phyloP scores from a whole-genome alignment of 2,329 filamentous ascomycete species.

The Neonectria punicea region DNA sequence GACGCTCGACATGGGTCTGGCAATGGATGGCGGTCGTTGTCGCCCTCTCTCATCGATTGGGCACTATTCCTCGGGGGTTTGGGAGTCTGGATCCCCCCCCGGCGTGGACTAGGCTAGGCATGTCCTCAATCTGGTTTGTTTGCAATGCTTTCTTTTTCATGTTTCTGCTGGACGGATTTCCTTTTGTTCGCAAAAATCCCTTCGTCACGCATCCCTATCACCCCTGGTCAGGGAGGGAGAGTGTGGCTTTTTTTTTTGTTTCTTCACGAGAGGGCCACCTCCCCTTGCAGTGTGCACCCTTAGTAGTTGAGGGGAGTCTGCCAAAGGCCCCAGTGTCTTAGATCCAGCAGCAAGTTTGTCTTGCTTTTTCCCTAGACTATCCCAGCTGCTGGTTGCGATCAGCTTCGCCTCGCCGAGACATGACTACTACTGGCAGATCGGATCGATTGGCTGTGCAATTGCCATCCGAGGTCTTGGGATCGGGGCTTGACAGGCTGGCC shows the following conservation, averaged over 20 bases:
- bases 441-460: slow-evolving; percentile 27
- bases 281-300: slow-evolving; percentile 4
- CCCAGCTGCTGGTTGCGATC: slow-evolving; percentile 17
- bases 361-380: slow-evolving; percentile 24
- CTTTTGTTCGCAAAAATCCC: slow-evolving; percentile 28
- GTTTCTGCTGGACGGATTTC: slow-evolving; percentile 24
- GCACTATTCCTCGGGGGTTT: slow-evolving; percentile 27
- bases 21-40: slow-evolving; percentile 28
- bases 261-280: slow-evolving; percentile 13
- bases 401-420: slow-evolving; percentile 30
- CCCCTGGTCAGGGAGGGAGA: slow-evolving; percentile 3
- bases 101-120: slow-evolving; percentile 31
- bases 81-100: slow-evolving; percentile 22
- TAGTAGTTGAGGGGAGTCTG: slow-evolving; percentile 15
- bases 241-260: slow-evolving; percentile 9
- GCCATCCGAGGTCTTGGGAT: slow-evolving; percentile 23
- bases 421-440: slow-evolving; percentile 10
- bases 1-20: slow-evolving; percentile 14
- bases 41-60: slow-evolving; percentile 40
- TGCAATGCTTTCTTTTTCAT: slow-evolving; percentile 33
- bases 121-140: slow-evolving; percentile 33
- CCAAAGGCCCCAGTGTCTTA: slow-evolving; percentile 30
- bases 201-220: slow-evolving; percentile 9
- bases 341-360: slow-evolving; percentile 31
- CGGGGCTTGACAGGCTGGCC: slow-evolving; percentile 27